Evolutionary conservation across 2,329 filamentous ascomycete species (phyloP), one percentile per base, ranked within the genome.

Genomic region (Alternaria panax): DNA sequence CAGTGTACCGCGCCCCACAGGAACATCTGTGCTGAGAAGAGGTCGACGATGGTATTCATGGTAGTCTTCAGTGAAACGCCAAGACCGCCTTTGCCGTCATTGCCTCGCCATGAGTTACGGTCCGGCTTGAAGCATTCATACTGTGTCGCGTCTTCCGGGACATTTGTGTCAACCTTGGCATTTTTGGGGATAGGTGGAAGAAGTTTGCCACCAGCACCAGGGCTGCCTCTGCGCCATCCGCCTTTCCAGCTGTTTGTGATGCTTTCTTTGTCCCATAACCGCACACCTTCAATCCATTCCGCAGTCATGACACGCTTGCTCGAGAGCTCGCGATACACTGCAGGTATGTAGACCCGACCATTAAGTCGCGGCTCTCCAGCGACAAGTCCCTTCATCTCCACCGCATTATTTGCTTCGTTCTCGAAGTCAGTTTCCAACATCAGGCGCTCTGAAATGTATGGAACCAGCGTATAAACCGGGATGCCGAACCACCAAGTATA

Each of bases 11-110:
- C 86, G 12, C 95, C 95, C 92, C 92, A 98, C 65, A 96, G 90
- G 83, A 97, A 99, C 85, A 98, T 98, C 75, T 98, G 94, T 2
- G 92, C 93, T n/a, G 90, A 92, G 82, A 98, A 99, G 32, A 98
- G 85, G 76, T 97, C 94, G 50, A 97, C 87, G 88, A 98, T 97
- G 30, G 92, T 97, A 6, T 90, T 91, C 95, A 98, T 98, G 59
- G 97, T 92, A 59, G 94, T 90, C 72, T 91, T 91, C 28, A 92
- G 83, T 7, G 87, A 88, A 3, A 99, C 82, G 0, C 95, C 95
- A 0, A 98, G 86, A 0, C 95, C 95, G 50, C 93, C 94, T 61
- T 87, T 88, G 25, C 87, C 86, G 50, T 87, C 85, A 7, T 79
- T 80, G 5, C 94, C 93, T 68, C 86, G 88, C 93, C 93, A 97